phyloP scores from a whole-genome alignment of 192 early-diverging fungal genomes.

The Radiomyces spectabilis region DNA sequence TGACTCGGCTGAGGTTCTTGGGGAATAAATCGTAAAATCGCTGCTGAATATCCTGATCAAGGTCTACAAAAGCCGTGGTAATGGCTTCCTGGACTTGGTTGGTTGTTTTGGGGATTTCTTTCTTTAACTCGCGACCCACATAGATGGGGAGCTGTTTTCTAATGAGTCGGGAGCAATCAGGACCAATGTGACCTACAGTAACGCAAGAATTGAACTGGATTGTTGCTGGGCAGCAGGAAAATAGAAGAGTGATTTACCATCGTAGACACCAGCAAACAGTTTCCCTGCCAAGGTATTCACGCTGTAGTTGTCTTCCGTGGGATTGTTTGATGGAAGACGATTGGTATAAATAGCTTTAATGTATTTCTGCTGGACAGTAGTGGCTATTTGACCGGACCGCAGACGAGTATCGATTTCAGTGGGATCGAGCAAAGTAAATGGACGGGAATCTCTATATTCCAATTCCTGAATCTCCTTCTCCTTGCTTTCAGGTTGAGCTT shows the following conservation, averaged over 20 bases:
- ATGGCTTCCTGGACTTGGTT: conserved; percentile 30
- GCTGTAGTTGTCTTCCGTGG: conserved; percentile 43
- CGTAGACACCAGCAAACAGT: conserved; percentile 45
- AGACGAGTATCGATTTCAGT: conserved; percentile 12
- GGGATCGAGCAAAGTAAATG: conserved; percentile 8
- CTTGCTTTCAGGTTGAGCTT: not conserved
- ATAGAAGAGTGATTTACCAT: conserved; percentile 24
- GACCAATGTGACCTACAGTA: conserved; percentile 36
- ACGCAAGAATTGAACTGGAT: not conserved
- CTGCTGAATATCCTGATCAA: conserved; percentile 38
- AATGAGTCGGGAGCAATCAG: conserved; percentile 37
- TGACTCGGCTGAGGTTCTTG: conserved; percentile 28
- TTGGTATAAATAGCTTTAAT: conserved; percentile 38
- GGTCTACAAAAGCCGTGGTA: conserved; percentile 35
- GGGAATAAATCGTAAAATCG: conserved; percentile 29
- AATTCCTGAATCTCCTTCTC: not conserved
- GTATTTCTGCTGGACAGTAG: conserved; percentile 12
- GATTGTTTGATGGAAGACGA: conserved; percentile 43
- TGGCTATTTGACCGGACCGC: conserved; percentile 9
- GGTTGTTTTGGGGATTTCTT: conserved; percentile 14
- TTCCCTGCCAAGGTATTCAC: conserved; percentile 22
- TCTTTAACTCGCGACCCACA: conserved; percentile 33
- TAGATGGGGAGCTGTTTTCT: conserved; percentile 35
- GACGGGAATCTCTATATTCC: conserved; percentile 4
- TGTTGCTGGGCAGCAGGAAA: not conserved